These are phyloP conservation scores for Geotrichum citri-aurantii DNA, from an alignment of 1,139 yeast species.

Conservation along the genomic window DNA sequence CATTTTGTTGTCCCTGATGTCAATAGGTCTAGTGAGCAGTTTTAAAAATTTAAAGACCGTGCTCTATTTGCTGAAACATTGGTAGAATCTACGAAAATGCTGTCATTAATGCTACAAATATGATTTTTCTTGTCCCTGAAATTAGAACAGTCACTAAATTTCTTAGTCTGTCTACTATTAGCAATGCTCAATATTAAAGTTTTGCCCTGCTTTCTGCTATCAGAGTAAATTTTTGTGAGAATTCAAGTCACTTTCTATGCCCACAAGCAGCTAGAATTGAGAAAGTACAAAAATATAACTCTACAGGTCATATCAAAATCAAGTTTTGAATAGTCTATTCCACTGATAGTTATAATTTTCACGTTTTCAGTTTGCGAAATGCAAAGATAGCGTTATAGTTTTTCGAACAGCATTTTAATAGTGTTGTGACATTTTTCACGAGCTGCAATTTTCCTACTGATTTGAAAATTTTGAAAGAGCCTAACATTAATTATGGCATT, in stretches of 20 bases:
- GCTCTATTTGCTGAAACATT: conserved; percentile 12
- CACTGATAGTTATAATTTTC: not conserved
- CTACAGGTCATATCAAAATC: conserved; percentile 24
- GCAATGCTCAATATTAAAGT: conserved; percentile 52
- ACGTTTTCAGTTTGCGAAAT: not conserved
- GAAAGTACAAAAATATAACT: conserved; percentile 45
- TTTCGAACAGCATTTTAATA: conserved; percentile 23
- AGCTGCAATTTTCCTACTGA: conserved; percentile 43
- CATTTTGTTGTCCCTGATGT: no score
- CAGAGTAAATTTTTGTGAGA: conserved; percentile 62
- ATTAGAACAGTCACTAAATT: conserved; percentile 61
- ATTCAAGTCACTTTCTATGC: conserved; percentile 54
- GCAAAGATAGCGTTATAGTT: no score
- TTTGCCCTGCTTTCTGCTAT: conserved; percentile 59
- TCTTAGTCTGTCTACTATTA: conserved; percentile 42
- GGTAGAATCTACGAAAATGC: conserved; percentile 41
- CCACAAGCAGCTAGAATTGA: conserved; percentile 44
- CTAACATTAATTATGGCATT: conserved; percentile 42
- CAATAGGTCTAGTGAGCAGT: not conserved
- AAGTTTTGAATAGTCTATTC: no score
- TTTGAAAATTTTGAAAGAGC: conserved; percentile 42
- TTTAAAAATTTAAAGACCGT: conserved; percentile 18
- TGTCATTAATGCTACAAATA: conserved; percentile 40
- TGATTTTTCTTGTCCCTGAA: conserved; percentile 49
- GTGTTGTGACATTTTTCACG: conserved; percentile 47